These are phyloP conservation scores for Fragilariopsis cylindrus DNA, from an alignment of 108 stramenopile species.

Conservation along the genomic window DNA sequence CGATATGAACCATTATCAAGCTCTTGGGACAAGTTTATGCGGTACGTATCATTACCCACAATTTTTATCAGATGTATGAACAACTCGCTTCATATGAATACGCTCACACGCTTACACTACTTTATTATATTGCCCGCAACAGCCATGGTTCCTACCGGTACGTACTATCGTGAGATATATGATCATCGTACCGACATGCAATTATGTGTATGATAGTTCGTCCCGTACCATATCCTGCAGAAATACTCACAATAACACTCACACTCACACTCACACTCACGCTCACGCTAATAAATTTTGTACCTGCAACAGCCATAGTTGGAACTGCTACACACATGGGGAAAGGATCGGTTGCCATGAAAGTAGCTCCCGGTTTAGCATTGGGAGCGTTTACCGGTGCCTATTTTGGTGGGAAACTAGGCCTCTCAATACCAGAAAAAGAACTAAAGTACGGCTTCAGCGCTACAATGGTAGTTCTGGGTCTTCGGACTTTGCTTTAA, in stretches of 20 bases:
- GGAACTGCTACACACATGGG: constrained; percentile 77
- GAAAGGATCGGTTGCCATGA: constrained; percentile 71
- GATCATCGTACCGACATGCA: no score
- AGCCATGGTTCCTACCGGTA: constrained; percentile 11
- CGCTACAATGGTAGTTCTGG: constrained; percentile 70
- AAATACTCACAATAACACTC: neutral
- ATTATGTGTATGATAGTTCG: no score
- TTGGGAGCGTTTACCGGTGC: constrained; percentile 70
- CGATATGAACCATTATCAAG: constrained; percentile 84
- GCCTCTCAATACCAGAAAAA: constrained; percentile 60
- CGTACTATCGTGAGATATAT: no score
- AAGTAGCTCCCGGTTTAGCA: constrained; percentile 77
- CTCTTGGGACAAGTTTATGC: constrained; percentile 78
- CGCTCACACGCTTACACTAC: no score
- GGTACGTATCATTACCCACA: neutral
- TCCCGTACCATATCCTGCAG: no score
- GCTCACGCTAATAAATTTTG: no score
- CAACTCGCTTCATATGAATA: neutral
- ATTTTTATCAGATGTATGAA: neutral
- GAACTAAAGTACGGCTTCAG: constrained; percentile 71
- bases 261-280: neutral
- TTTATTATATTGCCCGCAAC: no score
- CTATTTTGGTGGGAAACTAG: constrained; percentile 74
- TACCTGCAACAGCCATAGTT: constrained; percentile 31
- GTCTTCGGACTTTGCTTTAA: constrained; percentile 44